Base-by-base conservation (phyloP, 163 green algal genomes). In the Chloroidium sp. region DNA sequence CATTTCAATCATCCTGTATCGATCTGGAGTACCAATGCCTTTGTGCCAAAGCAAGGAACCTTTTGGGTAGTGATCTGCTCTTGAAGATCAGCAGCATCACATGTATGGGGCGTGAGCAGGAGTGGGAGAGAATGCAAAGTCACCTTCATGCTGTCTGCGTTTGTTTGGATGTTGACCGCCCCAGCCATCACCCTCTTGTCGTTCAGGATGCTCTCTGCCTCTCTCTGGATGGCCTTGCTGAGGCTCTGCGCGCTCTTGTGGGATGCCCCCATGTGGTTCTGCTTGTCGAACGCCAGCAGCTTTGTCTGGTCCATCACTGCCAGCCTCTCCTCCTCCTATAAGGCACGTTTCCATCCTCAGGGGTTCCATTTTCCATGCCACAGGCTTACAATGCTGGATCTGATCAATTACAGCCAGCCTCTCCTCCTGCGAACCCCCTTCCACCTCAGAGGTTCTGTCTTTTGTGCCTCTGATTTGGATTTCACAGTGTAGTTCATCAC, bases 231-330 rank as follows among this genome's bases (percentile, higher is more conserved):
- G 62, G 83, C 84, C 3, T 84, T 79, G n/a, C 76, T 80, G 4
- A 92, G 79, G 76, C 72, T 76, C 58, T 64, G 76, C 0, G 91
- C 90, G 4, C 86, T 85, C 59, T 77, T 76, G 58, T 93, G 85
- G 74, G 83, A 91, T 14, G 92, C 90, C 62, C 93, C 93, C 90
- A 91, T 91, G 85, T 97, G 92, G 84, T 98, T 98, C 74, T 92
- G 85, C 6, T 93, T 86, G 83, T 98, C 95, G 89, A 98, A 98
- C 0, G 91, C 89, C 61, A 96, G 87, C 57, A 98, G 84, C 80
- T 87, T 85, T 13, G 91, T 91, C 79, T 94, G 83, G 60, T 85
- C 81, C 8, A 91, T 87, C 3, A 97, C 88, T 6, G 86, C 84
- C 1, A 85, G 84, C 75, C 91, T 79, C 78, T 97, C 93, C 61